A percentile compares a stretch with the other conserved stretches of the same genome.
phyloP scores from a whole-genome alignment of 805 yeast genomes.

The Cyberlindnera petersonii region DNA sequence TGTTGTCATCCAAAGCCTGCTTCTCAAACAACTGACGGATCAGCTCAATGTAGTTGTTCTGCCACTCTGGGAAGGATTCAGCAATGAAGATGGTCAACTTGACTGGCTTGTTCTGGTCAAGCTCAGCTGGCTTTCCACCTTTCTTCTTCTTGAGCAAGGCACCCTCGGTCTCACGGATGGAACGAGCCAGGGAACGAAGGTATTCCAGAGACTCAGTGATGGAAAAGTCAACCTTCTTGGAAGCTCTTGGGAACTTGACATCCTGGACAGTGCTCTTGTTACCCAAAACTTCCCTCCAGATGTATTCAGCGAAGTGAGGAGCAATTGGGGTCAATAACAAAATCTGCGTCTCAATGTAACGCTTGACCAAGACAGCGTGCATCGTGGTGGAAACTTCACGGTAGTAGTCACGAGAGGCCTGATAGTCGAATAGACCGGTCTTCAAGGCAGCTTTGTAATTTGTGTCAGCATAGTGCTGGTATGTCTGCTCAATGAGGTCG shows the following conservation, averaged over 20 bases:
- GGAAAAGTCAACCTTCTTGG: constrained; percentile 58
- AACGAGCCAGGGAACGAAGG: constrained; percentile 71
- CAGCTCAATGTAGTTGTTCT: constrained; percentile 70
- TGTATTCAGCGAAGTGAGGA: constrained; percentile 91
- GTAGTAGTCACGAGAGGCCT: constrained; percentile 92
- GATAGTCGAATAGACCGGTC: constrained; percentile 89
- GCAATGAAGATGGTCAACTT: constrained; percentile 71
- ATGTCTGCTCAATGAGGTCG: constrained; percentile 67
- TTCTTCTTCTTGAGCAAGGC: constrained; percentile 83
- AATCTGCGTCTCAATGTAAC: constrained; percentile 84
- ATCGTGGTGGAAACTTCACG: constrained; percentile 70
- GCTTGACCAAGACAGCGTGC: constrained; percentile 78
- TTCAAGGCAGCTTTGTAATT: constrained; percentile 87
- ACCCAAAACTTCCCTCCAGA: constrained; percentile 78
- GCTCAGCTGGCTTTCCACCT: constrained; percentile 63
- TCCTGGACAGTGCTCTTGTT: constrained; percentile 64
- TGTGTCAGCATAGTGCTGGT: constrained; percentile 65
- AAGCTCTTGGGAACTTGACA: constrained; percentile 77
- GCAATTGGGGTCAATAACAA: constrained; percentile 87
- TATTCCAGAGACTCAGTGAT: constrained; percentile 70
- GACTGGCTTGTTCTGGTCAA: constrained; percentile 72
- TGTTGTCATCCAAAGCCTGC: constrained; percentile 61
- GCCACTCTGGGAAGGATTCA: constrained; percentile 91
- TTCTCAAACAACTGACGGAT: constrained; percentile 72
- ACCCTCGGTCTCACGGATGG: constrained; percentile 92